Evolutionary conservation across 306 rosid species (phyloP).

Genomic region (Gastrolobium villosum): DNA sequence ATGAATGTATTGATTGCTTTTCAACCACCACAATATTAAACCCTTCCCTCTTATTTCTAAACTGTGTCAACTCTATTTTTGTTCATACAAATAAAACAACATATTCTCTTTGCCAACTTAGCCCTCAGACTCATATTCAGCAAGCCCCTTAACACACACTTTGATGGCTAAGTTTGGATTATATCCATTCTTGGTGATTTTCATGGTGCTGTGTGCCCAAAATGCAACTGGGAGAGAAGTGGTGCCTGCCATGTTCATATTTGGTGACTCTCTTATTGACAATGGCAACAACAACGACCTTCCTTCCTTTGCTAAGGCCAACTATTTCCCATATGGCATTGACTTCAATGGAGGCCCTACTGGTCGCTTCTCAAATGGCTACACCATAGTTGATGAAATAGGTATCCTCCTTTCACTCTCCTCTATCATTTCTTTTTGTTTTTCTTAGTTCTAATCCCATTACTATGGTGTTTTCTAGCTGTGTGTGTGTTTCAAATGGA

Average conservation of each 20-base stretch:
- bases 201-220: slow-evolving; percentile 55
- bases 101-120: not conserved
- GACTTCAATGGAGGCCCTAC: slow-evolving; percentile 92
- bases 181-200: slow-evolving; percentile 34
- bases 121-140: not conserved
- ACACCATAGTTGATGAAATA: slow-evolving; percentile 87
- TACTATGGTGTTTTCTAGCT: not conserved
- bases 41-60: slow-evolving; percentile 26
- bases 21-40: slow-evolving; percentile 65
- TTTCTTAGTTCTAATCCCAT: not conserved
- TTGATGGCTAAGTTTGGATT: slow-evolving; percentile 58
- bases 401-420: slow-evolving; percentile 42
- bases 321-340: slow-evolving; percentile 91
- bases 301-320: slow-evolving; percentile 91
- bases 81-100: not conserved
- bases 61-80: slow-evolving; percentile 1
- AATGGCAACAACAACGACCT: slow-evolving; percentile 93
- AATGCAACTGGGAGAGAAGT: slow-evolving; percentile 45
- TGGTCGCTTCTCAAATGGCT: slow-evolving; percentile 94
- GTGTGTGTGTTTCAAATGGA: not conserved
- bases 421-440: not conserved
- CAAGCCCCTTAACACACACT: not conserved
- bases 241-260: slow-evolving; percentile 95
- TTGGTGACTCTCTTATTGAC: slow-evolving; percentile 94
- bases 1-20: slow-evolving; percentile 67